Percentiles rank a stretch among this genome's conserved stretches.
Evolutionary conservation across 768 basidiomycete genomes (phyloP).

Genomic region (Trametes cingulata): DNA sequence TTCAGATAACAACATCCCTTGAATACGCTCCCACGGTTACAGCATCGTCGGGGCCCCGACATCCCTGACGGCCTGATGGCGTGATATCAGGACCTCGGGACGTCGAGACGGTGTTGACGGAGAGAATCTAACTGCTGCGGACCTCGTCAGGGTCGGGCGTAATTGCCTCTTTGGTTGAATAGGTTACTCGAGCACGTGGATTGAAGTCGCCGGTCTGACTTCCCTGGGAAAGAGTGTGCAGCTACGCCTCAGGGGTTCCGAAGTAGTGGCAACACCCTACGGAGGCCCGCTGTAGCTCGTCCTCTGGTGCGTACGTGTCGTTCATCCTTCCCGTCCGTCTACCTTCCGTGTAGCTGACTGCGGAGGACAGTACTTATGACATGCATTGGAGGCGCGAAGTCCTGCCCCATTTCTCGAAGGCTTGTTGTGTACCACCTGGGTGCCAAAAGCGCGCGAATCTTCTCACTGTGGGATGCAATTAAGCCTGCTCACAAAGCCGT

Average conservation of each 20-base stretch:
- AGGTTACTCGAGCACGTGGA: constrained; percentile 14
- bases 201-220: not conserved
- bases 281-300: too few relatives aligned
- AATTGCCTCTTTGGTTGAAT: not conserved
- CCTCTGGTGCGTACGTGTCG: not conserved
- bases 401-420: not conserved
- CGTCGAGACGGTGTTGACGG: not conserved
- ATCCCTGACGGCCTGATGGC: constrained; percentile 17
- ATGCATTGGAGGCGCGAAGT: constrained; percentile 3
- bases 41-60: constrained; percentile 16
- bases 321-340: not conserved
- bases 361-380: constrained; percentile 10
- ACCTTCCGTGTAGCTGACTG: not conserved
- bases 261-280: too few relatives aligned
- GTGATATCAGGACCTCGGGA: not conserved
- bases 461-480: constrained; percentile 19
- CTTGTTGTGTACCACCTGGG: not conserved
- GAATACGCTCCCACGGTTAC: constrained; percentile 2
- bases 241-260: too few relatives aligned
- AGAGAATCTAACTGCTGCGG: constrained; percentile 13
- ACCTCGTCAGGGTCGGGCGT: constrained; percentile 5
- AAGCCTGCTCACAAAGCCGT: not conserved
- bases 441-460: constrained; percentile 19
- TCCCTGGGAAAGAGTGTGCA: not conserved
- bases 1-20: not conserved